Percentiles rank a stretch among this genome's conserved stretches.
These are phyloP conservation scores for Cantharellus anzutake DNA, from an alignment of 768 basidiomycete species.

Conservation along the genomic window DNA sequence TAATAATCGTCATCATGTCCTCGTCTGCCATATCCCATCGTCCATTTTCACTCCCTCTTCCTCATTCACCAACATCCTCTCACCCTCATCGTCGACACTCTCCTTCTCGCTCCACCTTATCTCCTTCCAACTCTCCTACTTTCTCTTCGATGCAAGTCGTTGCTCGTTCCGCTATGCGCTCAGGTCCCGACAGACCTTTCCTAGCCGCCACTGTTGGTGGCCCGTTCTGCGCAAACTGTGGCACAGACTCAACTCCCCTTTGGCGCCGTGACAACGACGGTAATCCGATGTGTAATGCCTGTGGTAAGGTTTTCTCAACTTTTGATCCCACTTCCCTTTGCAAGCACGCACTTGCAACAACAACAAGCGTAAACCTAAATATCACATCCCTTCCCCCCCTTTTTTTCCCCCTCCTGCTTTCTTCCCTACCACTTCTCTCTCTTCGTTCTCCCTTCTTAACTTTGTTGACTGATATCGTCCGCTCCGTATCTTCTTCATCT, in stretches of 20 bases:
- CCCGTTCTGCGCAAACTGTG: constrained; percentile 72
- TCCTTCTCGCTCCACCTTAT: too few relatives aligned
- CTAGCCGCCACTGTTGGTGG: constrained; percentile 26
- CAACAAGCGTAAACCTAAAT: too few relatives aligned
- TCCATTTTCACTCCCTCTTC: too few relatives aligned
- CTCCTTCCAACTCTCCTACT: too few relatives aligned
- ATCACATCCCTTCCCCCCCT: constrained; percentile 3
- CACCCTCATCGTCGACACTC: too few relatives aligned
- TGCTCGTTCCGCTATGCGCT: neutral
- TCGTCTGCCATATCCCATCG: too few relatives aligned
- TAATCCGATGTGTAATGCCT: constrained; percentile 89
- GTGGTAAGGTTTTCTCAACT: constrained; percentile 39
- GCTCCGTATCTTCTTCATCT: too few relatives aligned
- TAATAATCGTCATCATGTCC: too few relatives aligned
- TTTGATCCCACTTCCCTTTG: too few relatives aligned
- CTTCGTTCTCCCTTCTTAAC: neutral
- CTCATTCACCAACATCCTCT: too few relatives aligned
- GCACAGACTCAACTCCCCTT: constrained; percentile 73
- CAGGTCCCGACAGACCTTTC: neutral
- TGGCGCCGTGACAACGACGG: constrained; percentile 84
- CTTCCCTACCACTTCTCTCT: neutral
- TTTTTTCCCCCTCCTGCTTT: constrained; percentile 7
- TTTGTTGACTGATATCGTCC: neutral
- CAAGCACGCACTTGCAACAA: too few relatives aligned
- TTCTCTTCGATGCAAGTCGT: too few relatives aligned